These are phyloP conservation scores for Yarrowia sp. DNA, from an alignment of 805 yeast genomes.

Conservation along the genomic window DNA sequence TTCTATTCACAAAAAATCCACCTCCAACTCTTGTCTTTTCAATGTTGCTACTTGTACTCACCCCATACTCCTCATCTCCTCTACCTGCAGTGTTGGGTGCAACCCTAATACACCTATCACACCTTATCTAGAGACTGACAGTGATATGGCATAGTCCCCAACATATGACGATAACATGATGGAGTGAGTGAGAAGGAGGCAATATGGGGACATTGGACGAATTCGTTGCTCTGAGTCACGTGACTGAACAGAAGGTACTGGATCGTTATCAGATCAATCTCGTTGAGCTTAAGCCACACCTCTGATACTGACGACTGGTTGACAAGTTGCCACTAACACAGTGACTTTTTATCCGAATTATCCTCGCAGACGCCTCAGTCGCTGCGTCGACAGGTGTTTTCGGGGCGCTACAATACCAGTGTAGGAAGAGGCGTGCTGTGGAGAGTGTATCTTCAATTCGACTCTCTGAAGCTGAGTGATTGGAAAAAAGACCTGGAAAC, in stretches of 20 bases:
- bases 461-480: slow-evolving; percentile 12
- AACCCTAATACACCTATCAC: slow-evolving; percentile 27
- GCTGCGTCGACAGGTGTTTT: slow-evolving; percentile 22
- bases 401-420: slow-evolving; percentile 28
- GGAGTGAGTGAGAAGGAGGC: slow-evolving; percentile 15
- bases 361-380: slow-evolving; percentile 19
- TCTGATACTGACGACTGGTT: too few species aligned
- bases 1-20: too few species aligned
- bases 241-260: neutral
- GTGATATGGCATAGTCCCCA: neutral
- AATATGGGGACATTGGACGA: too few species aligned
- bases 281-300: neutral
- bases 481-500: slow-evolving; percentile 23
- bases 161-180: slow-evolving; percentile 29
- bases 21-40: too few species aligned
- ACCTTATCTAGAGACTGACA: neutral
- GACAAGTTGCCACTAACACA: slow-evolving; percentile 1
- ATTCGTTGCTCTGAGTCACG: neutral
- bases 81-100: slow-evolving; percentile 13
- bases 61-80: neutral
- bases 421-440: slow-evolving; percentile 28
- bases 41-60: too few species aligned
- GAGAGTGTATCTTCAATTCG: slow-evolving; percentile 35
- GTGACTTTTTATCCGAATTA: slow-evolving; percentile 22
- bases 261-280: neutral